Base-by-base conservation (phyloP, 2,329 filamentous ascomycete species). In the Akanthomyces lecanii region DNA sequence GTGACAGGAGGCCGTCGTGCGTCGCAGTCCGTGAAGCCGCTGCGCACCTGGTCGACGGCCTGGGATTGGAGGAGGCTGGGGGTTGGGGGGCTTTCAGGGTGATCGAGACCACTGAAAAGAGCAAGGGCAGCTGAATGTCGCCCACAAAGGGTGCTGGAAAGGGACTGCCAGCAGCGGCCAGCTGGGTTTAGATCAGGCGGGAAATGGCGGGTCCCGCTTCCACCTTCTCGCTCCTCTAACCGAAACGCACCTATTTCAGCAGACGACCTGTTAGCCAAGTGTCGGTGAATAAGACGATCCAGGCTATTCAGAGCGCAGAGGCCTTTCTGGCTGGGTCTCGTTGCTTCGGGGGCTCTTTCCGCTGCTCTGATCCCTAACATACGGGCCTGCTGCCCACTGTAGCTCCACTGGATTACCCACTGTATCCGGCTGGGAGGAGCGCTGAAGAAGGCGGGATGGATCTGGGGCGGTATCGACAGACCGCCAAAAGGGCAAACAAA, bases 231-330 rank as follows among this genome's bases (percentile, higher is more conserved):
- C 33, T 54, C 36, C 40, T 30, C 53, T 56, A 56, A 56, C 40
- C 16, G 8, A 56, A 36, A 14, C 54, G 18, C 28, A 30, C 30
- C 56, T 59, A 38, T 40, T 59, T 59, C 30, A 47, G 21, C 2
- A 48, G 44, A 25, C n/a, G 33, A 48, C 11, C 25, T 47, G 28
- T 25, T 47, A 48, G 28, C 21, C 55, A 60, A 60, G 57, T 51
- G 57, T 60, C 57, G 57, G 57, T 60, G 57, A 60, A 52, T 58
- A 48, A 58, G 52, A 42, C 36, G n/a, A 8, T 33, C 14, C 28
- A n/a, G 38, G 21, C 12, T 56, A 4, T 44, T 38, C 21, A 16
- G 53, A 38, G 40, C 16, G 18, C 33, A 11, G 33, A 11, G 33
- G n/a, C 12, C 8, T 11, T 36, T 11, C 6, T 36, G 38, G 18